Base-by-base conservation (phyloP, 106 monocot species). In the Hemerocallis citrina region DNA sequence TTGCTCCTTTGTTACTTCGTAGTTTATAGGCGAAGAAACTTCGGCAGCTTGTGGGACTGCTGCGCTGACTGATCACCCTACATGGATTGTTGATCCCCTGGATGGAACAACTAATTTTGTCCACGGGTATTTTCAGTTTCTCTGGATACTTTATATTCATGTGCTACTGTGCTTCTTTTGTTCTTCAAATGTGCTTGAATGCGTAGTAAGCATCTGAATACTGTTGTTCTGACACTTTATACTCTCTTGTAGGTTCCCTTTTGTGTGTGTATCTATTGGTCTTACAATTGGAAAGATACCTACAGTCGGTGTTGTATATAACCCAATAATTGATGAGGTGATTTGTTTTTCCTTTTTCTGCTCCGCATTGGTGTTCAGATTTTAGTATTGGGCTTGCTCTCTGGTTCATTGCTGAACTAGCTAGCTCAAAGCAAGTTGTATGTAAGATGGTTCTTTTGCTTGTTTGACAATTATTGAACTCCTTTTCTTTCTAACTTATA, bases 91-190 rank as follows among this genome's bases (percentile, higher is more conserved):
- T 8, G 95, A 96, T 44, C 95, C 95, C 30, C 84, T 96, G 13
- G 95, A 96, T 72, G 95, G 95, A 49, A 96, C 95, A 32, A 96
- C 90, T 59, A 96, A 96, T 64, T 96, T 96, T 68, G 95, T 91
- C 34, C 95, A 96, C 76, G 95, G 95, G 95, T 96, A 63, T 21
- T 46, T 56, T 22, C 12, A 57, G 24, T 29, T 32, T 33, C 9
- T 71, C 16, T n/a, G n/a, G 27, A 36, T 7, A 34, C 9, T 0
- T 37, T 19, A 23, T 19, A 5, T n/a, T 28, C 56, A 11, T 38
- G 12, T 30, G 22, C 20, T 57, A 4, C 0, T 31, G 6, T 1
- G 10, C 21, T 49, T 3, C 23, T 16, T 27, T 51, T 52, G 52
- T 20, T 20, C 23, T 19, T 13, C 1, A 16, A 12, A 11, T 52